Base-by-base conservation (phyloP, 192 early-diverging fungal species). In the Coemansia sp. region DNA sequence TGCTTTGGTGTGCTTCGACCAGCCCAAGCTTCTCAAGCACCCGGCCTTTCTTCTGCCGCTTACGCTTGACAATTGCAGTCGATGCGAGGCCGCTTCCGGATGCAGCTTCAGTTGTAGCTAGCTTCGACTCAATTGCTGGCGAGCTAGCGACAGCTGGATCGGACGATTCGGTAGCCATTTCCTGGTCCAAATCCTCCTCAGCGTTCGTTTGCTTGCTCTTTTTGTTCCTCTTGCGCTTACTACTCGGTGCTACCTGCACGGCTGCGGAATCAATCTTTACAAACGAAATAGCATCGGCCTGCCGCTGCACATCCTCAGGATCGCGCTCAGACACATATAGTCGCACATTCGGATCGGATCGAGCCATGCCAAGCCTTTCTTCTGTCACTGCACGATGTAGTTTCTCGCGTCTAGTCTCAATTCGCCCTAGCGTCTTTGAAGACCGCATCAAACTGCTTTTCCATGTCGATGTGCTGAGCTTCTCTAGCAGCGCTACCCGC, bases 361-460 rank as follows among this genome's bases (percentile, higher is more conserved):
- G 71, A 14, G 77, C 61, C 42, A 90, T 21, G 4, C 90, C 89
- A 11, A 84, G 81, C 49, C 82, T 86, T 67, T 89, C 74, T 63
- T 92, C 90, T 11, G 79, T 60, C 44, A 83, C 77, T 15, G 90
- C 87, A 47, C 86, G 79, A 56, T 82, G 70, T 21, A 92, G 79
- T 67, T 85, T 83, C 62, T 92, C 87, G 18, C 82, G 77, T 55
- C 84, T 71, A 11, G 89, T 90, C 21, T 90, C 88, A 47, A 73
- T 85, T 28, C 79, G 82, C 31, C 90, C 90, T 10, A 92, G 80
- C 8, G 75, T 81, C 71, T 85, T 84, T 53, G 84, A 86, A 5
- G 90, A 92, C 58, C 86, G 85, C 68, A 92, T 68, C 25, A 90
- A 56, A 23, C 82, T 83, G 28, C 84, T 90, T 8, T 83, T 85